Conservation (phyloP, 2,329 filamentous ascomycete species). For the Hirsutella rhossiliensis region DNA sequence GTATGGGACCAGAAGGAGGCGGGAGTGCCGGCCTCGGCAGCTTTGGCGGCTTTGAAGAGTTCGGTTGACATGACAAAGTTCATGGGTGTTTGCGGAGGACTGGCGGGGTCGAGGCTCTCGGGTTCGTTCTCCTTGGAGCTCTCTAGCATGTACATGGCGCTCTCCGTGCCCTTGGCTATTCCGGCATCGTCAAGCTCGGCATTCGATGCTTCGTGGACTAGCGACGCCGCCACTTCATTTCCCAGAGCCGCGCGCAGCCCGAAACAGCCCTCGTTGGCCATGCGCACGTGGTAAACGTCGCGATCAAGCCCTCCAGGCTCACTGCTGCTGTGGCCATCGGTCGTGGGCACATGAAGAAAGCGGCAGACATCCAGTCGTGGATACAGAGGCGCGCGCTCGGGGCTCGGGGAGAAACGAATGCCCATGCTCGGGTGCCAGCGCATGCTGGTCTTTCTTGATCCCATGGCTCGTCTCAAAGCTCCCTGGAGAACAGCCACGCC, state of each 20-base stretch:
- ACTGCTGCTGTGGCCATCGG: neutral
- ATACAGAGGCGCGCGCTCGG: neutral
- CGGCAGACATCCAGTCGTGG: neutral
- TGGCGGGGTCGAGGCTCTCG: neutral
- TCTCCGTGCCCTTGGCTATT: neutral
- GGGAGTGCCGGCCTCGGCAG: constrained; percentile 27
- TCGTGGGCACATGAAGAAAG: neutral
- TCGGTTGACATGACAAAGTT: constrained; percentile 17
- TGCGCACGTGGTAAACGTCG: no score
- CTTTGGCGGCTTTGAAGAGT: constrained; percentile 29
- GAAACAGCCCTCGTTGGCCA: neutral
- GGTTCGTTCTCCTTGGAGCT: neutral
- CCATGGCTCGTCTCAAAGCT: constrained; percentile 5
- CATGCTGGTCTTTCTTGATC: constrained; percentile 3
- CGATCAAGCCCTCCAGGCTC: no score
- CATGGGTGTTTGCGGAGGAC: constrained; percentile 15
- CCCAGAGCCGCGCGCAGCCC: neutral
- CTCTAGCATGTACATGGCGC: no score
- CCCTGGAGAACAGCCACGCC: neutral
- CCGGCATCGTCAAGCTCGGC: neutral
- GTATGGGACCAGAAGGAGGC: constrained; percentile 56
- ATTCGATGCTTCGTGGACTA: neutral
- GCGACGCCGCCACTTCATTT: neutral
- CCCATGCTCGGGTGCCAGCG: constrained; percentile 18
- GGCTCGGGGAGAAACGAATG: constrained; percentile 17